These are phyloP conservation scores for Apiospora phragmitis DNA, from an alignment of 2,329 filamentous ascomycete species.

Conservation along the genomic window DNA sequence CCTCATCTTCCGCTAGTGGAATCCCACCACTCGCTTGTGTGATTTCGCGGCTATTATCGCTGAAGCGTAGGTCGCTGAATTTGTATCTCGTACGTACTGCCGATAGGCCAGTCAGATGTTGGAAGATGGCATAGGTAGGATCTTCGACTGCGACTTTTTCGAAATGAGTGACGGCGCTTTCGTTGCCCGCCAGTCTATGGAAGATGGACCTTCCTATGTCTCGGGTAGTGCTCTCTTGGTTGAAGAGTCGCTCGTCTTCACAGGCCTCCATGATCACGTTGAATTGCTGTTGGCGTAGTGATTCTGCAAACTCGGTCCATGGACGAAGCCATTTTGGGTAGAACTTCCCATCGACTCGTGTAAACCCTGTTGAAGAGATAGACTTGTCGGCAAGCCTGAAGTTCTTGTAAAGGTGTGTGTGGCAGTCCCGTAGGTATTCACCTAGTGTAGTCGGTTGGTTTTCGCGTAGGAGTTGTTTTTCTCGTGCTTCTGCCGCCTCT, in stretches of 20 bases:
- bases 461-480: conserved; percentile 12
- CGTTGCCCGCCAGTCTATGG: conserved; percentile 9
- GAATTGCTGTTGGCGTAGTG: conserved; percentile 16
- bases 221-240: conserved; percentile 12
- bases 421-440: conserved; percentile 21
- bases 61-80: conserved; percentile 16
- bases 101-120: neutral
- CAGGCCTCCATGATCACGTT: conserved; percentile 16
- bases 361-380: conserved; percentile 13
- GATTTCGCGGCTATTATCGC: conserved; percentile 16
- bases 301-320: conserved; percentile 17
- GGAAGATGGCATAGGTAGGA: conserved; percentile 15
- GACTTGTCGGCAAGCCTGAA: conserved; percentile 15
- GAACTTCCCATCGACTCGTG: conserved; percentile 21
- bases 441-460: conserved; percentile 18
- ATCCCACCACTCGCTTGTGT: neutral
- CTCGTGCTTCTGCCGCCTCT: no score
- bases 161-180: conserved; percentile 1
- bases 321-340: conserved; percentile 22
- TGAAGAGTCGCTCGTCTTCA: conserved; percentile 17
- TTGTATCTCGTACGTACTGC: neutral
- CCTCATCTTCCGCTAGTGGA: conserved; percentile 1
- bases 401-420: conserved; percentile 17
- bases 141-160: conserved; percentile 15
- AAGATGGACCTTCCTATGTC: conserved; percentile 1